Evolutionary conservation across 495 filamentous ascomycete genomes (phyloP).

Genomic region (Daldinia caldariorum): DNA sequence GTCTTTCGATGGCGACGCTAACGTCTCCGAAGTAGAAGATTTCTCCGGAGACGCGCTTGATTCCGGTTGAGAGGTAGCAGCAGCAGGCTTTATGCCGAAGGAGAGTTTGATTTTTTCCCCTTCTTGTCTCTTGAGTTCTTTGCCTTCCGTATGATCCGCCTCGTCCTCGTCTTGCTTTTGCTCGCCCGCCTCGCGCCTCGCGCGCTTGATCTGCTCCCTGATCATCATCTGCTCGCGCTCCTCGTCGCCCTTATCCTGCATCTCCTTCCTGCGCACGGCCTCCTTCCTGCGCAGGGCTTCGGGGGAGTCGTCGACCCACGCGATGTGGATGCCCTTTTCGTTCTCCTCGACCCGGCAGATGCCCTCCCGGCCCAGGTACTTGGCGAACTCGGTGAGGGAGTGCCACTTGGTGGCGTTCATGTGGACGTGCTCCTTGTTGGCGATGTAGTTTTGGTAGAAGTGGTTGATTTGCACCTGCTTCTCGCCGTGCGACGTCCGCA

Average conservation of each 20-base stretch:
- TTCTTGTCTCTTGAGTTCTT: slow-evolving; percentile 71
- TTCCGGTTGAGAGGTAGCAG: slow-evolving; percentile 38
- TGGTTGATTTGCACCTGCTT: slow-evolving; percentile 86
- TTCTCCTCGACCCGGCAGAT: slow-evolving; percentile 88
- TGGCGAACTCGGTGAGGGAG: slow-evolving; percentile 86
- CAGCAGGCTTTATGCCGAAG: slow-evolving; percentile 64
- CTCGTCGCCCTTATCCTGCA: slow-evolving; percentile 88
- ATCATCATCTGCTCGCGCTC: slow-evolving; percentile 84
- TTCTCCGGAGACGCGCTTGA: slow-evolving; percentile 48
- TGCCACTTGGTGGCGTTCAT: slow-evolving; percentile 94
- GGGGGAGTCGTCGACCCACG: slow-evolving; percentile 90
- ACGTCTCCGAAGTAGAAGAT: slow-evolving; percentile 26
- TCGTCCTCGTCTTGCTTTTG: slow-evolving; percentile 52
- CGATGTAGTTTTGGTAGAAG: slow-evolving; percentile 81
- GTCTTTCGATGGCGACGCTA: slow-evolving; percentile 22
- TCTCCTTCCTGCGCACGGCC: slow-evolving; percentile 81
- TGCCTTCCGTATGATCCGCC: slow-evolving; percentile 57
- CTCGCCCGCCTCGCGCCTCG: slow-evolving; percentile 64
- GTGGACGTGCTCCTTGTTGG: slow-evolving; percentile 84
- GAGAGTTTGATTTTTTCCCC: slow-evolving; percentile 86
- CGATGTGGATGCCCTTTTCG: slow-evolving; percentile 85
- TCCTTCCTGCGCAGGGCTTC: slow-evolving; percentile 83
- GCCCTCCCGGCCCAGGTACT: slow-evolving; percentile 82
- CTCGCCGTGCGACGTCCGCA: slow-evolving; percentile 83
- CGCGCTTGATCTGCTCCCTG: slow-evolving; percentile 79